phyloP scores from a whole-genome alignment of 805 yeast genomes.

The Wickerhamiella kazuoi region DNA sequence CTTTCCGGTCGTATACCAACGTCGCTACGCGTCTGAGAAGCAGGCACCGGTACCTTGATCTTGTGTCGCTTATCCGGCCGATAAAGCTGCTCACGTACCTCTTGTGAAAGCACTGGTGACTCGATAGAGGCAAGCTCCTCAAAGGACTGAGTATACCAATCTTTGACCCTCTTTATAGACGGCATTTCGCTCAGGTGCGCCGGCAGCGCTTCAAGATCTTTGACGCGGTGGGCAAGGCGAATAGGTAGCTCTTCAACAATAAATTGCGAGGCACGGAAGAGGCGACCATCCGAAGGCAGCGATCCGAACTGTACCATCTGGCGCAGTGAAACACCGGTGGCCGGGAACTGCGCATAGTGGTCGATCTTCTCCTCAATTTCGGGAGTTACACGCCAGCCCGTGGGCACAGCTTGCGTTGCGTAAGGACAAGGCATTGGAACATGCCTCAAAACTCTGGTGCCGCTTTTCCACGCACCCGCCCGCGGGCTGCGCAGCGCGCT shows the following conservation, averaged over 20 bases:
- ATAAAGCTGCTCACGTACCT: slow-evolving; percentile 18
- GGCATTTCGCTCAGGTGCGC: slow-evolving; percentile 56
- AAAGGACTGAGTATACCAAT: slow-evolving; percentile 86
- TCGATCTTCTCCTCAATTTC: slow-evolving; percentile 37
- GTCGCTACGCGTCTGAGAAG: slow-evolving; percentile 11
- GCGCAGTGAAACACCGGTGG: slow-evolving; percentile 65
- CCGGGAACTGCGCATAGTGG: slow-evolving; percentile 54
- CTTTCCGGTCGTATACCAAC: slow-evolving; percentile 20
- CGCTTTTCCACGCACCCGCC: no score
- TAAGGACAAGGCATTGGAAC: no score
- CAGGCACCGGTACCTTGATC: slow-evolving; percentile 9
- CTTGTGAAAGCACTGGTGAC: slow-evolving; percentile 34
- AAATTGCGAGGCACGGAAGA: slow-evolving; percentile 70
- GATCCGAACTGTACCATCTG: slow-evolving; percentile 90
- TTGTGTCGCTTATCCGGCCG: slow-evolving; percentile 9
- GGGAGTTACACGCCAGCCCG: slow-evolving; percentile 14
- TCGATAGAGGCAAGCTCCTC: slow-evolving; percentile 53
- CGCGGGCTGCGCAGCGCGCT: background rate
- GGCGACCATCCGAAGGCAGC: slow-evolving; percentile 55
- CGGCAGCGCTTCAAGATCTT: slow-evolving; percentile 68
- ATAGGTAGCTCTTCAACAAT: slow-evolving; percentile 77
- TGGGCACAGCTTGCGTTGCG: background rate
- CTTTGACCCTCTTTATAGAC: slow-evolving; percentile 53
- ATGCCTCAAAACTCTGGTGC: no score
- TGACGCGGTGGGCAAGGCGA: slow-evolving; percentile 67